Evolutionary conservation across 2,329 filamentous ascomycete species (phyloP).

Genomic region (Pyricularia sp.): DNA sequence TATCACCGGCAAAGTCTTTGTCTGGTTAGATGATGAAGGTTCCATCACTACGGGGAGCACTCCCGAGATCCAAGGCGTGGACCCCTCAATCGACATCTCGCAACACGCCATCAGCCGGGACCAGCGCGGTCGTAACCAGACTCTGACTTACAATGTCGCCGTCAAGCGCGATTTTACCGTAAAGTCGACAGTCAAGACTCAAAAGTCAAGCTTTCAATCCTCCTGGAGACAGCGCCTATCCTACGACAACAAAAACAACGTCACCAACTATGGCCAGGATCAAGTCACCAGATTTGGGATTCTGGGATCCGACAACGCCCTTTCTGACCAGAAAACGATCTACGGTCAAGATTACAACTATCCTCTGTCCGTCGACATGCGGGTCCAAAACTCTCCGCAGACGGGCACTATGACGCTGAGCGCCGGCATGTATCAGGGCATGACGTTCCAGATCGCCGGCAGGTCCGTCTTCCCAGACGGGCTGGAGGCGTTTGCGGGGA

Average conservation of each 20-base stretch:
- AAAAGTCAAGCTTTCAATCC: constrained; percentile 22
- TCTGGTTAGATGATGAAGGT: constrained; percentile 54
- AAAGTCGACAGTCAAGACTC: constrained; percentile 39
- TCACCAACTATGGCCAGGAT: constrained; percentile 22
- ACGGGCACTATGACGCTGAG: constrained; percentile 26
- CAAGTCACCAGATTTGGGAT: constrained; percentile 32
- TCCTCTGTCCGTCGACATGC: constrained; percentile 49
- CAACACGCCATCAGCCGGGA: constrained; percentile 32
- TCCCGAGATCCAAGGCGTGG: constrained; percentile 16
- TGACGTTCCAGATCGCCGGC: constrained; percentile 27
- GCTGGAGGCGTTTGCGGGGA: constrained; percentile 43
- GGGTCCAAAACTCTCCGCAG: constrained; percentile 29
- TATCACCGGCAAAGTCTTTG: constrained; percentile 69
- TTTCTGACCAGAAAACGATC: constrained; percentile 1
- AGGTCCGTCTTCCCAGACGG: constrained; percentile 44
- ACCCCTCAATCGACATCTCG: constrained; percentile 29
- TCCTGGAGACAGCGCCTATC: constrained; percentile 50
- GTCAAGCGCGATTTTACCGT: constrained; percentile 47
- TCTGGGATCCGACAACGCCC: constrained; percentile 18
- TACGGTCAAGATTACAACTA: constrained; percentile 42
- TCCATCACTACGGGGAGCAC: constrained; percentile 38
- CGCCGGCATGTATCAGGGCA: constrained; percentile 30
- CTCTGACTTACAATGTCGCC: constrained; percentile 47
- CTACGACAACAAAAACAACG: constrained; percentile 42
- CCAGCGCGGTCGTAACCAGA: constrained; percentile 45